phyloP scores from a whole-genome alignment of 306 rosid genomes.

The Boehmeria nivea region DNA sequence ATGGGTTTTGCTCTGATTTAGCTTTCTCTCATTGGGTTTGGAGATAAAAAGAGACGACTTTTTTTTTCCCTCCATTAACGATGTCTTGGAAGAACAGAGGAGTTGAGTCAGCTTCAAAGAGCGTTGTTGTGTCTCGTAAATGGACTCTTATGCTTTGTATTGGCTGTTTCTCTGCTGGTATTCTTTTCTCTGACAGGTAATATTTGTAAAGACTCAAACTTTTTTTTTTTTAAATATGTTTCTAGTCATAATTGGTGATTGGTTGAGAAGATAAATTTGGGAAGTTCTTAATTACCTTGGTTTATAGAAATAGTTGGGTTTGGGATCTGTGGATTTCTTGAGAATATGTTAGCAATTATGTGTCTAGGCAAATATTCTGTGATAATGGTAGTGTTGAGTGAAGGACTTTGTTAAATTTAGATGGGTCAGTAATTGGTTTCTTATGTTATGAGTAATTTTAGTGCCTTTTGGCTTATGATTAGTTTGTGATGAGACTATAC shows the following conservation, averaged over 20 bases:
- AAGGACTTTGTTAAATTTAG: conserved; percentile 8
- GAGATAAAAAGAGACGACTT: not conserved
- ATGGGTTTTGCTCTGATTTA: conserved; percentile 26
- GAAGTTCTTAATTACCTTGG: conserved; percentile 10
- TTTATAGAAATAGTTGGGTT: not conserved
- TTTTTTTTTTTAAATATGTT: conserved; percentile 2
- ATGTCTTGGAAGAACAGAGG: conserved; percentile 47
- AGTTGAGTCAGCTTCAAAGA: conserved; percentile 32
- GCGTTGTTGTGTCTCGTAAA: conserved; percentile 37
- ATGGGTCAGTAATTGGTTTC: no score
- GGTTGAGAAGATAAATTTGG: conserved; percentile 10
- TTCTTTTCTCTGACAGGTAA: conserved; percentile 59
- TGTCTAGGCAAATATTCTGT: not conserved
- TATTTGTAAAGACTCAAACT: conserved; percentile 1
- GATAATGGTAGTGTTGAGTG: no score
- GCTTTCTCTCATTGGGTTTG: not conserved
- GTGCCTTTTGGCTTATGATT: no score
- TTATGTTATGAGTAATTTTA: no score
- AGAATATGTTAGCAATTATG: not conserved
- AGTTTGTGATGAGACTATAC: no score
- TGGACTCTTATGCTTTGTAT: conserved; percentile 48
- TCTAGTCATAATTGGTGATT: not conserved
- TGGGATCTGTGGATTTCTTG: conserved; percentile 5
- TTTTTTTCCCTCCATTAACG: not conserved
- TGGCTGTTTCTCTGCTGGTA: conserved; percentile 51